Evolutionary conservation across 2,329 filamentous ascomycete genomes (phyloP), one percentile per base, ranked within the genome.

Genomic region (Stemphylium vesicarium): DNA sequence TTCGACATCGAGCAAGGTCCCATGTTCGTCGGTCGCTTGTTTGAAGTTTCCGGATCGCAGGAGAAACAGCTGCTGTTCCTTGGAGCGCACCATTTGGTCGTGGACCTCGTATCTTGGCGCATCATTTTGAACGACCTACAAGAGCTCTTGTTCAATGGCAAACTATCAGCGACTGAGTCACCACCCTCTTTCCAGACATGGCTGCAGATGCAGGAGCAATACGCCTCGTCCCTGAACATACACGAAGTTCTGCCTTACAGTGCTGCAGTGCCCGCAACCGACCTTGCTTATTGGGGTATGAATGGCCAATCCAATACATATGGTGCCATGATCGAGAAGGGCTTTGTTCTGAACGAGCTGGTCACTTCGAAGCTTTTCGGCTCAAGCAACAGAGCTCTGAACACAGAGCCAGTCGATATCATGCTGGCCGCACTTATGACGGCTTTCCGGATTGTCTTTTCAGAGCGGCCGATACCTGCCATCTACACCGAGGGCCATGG

Each of bases 51-150:
- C 18, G 39, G 63, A 7, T 20, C 11, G 13, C 29, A 18, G 4
- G 54, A 38, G 6, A 51, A 57, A 15, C 38, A 31, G 29, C 41
- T 63, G 1, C 61, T 72, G 18, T 62, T 71, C 49, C 63, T 68
- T n/a, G n/a, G n/a, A 11, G 64, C 62, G 9, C 66, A 74, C 53
- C 71, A 74, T 51, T 44, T 72, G n/a, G 53, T 72, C 18, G 67
- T 80, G 4, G 79, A 81, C 44, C 62, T 79, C 1, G 75, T 81
- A 0, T 80, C 78, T 0, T 81, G 79, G 79, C 67, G 75, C 4
- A 69, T 77, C 2, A 69, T 81, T 2, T 57, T 80, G 0, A 64
- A 70, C 3, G 77, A 81, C 26, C 56, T 81, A 0, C 77, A 80
- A 37, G 52, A 58, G 26, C 15, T 61, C 5, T 38, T 65, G 16